Percentiles rank a stretch among this genome's conserved stretches.
phyloP scores from a whole-genome alignment of 805 yeast species.

The Candida gorgasii region DNA sequence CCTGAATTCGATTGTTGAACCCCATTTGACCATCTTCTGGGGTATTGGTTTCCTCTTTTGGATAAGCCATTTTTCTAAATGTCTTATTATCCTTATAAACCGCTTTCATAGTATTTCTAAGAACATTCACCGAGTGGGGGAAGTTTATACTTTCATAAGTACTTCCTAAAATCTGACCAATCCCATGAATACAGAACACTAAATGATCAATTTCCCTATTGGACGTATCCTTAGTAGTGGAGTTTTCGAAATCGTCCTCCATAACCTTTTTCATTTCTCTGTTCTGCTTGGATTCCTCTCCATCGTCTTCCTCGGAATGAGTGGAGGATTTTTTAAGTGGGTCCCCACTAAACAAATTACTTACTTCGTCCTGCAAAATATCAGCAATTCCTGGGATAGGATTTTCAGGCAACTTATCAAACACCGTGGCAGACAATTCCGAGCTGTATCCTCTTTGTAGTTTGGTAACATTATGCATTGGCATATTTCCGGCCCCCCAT shows the following conservation, averaged over 20 bases:
- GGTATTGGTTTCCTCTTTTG: constrained; percentile 20
- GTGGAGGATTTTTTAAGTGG: constrained; percentile 21
- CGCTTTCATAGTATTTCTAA: constrained; percentile 58
- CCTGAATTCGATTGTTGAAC: constrained; percentile 67
- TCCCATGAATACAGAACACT: constrained; percentile 90
- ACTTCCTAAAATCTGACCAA: constrained; percentile 85
- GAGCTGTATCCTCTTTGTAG: constrained; percentile 52
- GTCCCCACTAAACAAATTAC: constrained; percentile 24
- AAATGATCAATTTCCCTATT: constrained; percentile 55
- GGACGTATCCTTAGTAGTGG: constrained; percentile 20
- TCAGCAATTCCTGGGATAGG: constrained; percentile 37
- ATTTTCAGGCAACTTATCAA: constrained; percentile 31
- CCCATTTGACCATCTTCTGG: constrained; percentile 8
- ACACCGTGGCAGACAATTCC: constrained; percentile 29
- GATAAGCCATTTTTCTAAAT: constrained; percentile 38
- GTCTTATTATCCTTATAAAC: constrained; percentile 44
- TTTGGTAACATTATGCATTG: constrained; percentile 48
- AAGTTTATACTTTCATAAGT: constrained; percentile 81
- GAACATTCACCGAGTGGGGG: constrained; percentile 74
- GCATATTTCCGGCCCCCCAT: constrained; percentile 34
- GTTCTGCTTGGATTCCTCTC: constrained; percentile 17
- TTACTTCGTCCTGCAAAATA: constrained; percentile 30
- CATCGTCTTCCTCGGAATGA: constrained; percentile 12
- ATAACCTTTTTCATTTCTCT: constrained; percentile 44
- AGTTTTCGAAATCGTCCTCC: constrained; percentile 50